These are phyloP conservation scores for Penicillium sp. DNA, from an alignment of 2,329 filamentous ascomycete genomes.

Conservation along the genomic window DNA sequence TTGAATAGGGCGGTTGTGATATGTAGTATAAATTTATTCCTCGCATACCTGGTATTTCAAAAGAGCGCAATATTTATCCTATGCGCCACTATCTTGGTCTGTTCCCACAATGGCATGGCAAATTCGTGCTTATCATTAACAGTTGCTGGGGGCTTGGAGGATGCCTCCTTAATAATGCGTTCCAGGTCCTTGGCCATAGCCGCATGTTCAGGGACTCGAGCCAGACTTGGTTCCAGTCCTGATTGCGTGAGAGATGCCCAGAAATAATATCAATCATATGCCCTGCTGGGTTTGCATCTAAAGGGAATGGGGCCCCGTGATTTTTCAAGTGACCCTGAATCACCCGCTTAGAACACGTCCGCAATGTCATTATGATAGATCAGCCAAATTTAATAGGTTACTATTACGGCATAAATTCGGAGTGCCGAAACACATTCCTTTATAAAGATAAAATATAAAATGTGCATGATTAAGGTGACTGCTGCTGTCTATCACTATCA, in stretches of 20 bases:
- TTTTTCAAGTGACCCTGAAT: too few relatives aligned
- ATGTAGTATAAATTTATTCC: conserved; percentile 66
- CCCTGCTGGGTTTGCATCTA: conserved; percentile 64
- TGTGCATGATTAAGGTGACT: too few relatives aligned
- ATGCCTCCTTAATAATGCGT: too few relatives aligned
- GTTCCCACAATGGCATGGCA: conserved; percentile 65
- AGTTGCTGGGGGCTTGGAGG: too few relatives aligned
- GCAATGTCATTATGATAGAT: too few relatives aligned
- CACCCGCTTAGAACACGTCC: too few relatives aligned
- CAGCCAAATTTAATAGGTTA: too few relatives aligned
- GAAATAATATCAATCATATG: conserved; percentile 59
- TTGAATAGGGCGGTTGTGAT: conserved; percentile 56
- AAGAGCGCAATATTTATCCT: conserved; percentile 69
- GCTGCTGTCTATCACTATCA: too few relatives aligned
- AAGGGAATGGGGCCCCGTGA: conserved; percentile 66
- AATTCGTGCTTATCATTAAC: conserved; percentile 58
- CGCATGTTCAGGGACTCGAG: conserved; percentile 63
- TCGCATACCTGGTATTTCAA: conserved; percentile 69
- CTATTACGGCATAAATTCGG: too few relatives aligned
- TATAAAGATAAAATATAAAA: too few relatives aligned
- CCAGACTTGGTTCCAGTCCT: conserved; percentile 78
- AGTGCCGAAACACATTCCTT: too few relatives aligned
- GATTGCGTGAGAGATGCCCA: conserved; percentile 53
- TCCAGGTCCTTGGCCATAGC: conserved; percentile 48
- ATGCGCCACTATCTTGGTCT: conserved; percentile 68